phyloP scores from a whole-genome alignment of 345 rosid species.

The Noccaea caerulescens region DNA sequence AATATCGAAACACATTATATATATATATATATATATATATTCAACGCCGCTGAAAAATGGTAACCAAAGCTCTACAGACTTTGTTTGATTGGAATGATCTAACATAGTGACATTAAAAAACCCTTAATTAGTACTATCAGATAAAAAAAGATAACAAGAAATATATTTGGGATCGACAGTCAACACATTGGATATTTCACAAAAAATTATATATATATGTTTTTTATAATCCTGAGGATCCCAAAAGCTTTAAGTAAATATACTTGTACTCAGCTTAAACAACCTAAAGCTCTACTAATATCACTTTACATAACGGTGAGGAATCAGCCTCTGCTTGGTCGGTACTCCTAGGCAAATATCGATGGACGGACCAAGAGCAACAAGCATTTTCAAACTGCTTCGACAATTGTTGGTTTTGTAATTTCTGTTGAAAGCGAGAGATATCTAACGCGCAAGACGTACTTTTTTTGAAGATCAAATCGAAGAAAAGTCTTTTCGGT shows the following conservation, averaged over 20 bases:
- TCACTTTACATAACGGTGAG: background rate
- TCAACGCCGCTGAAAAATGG: background rate
- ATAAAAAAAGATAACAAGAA: background rate
- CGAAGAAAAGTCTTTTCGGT: background rate
- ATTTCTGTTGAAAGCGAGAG: background rate
- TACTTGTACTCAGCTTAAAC: background rate
- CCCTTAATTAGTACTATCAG: background rate
- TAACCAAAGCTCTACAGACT: background rate
- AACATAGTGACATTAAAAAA: background rate
- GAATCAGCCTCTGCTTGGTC: constrained; percentile 1
- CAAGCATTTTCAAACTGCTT: background rate
- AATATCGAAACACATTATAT: background rate
- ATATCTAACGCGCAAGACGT: background rate
- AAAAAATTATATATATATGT: background rate
- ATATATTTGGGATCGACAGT: background rate
- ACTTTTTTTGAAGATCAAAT: background rate
- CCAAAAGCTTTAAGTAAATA: background rate
- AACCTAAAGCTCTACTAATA: background rate
- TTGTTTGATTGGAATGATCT: background rate
- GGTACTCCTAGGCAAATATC: background rate
- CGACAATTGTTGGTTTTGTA: background rate
- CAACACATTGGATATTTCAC: background rate
- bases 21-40: too few species aligned
- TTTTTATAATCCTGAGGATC: too few species aligned
- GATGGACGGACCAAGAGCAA: background rate